Conservation (phyloP, 2,329 filamentous ascomycete genomes). For the Phoma sp. region DNA sequence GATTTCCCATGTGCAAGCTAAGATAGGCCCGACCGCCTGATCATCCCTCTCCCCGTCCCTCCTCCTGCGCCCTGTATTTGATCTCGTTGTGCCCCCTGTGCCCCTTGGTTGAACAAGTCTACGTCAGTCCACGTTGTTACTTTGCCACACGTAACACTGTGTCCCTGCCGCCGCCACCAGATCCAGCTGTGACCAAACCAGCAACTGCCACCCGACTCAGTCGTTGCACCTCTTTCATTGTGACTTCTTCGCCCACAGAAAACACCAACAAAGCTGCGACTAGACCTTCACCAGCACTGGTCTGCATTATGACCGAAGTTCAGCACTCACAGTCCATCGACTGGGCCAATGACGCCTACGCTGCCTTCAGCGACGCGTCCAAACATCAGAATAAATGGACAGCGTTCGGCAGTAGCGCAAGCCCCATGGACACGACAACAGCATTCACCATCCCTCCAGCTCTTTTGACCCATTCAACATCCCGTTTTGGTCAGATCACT, state of each 20-base stretch:
- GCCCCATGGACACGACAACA: constrained; percentile 11
- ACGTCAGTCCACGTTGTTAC: background rate
- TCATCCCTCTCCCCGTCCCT: background rate
- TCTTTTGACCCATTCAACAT: constrained; percentile 37
- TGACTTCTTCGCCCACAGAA: no score
- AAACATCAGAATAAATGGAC: constrained; percentile 34
- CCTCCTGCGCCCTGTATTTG: background rate
- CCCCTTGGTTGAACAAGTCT: background rate
- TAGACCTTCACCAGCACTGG: constrained; percentile 16
- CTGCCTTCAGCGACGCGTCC: constrained; percentile 26
- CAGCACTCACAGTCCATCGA: constrained; percentile 30
- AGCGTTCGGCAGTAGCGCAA: constrained; percentile 20
- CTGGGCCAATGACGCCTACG: constrained; percentile 40
- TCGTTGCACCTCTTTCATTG: background rate
- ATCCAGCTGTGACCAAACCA: background rate
- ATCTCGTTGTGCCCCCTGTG: background rate
- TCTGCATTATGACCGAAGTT: constrained; percentile 34
- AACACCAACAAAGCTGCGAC: no score
- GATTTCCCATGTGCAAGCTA: constrained; percentile 10
- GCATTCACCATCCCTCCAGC: constrained; percentile 40
- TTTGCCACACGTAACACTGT: no score
- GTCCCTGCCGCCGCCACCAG: background rate
- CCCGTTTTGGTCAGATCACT: constrained; percentile 47
- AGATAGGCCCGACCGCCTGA: background rate
- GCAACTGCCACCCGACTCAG: background rate